These are phyloP conservation scores for Diospyros kaki DNA, from an alignment of 148 eudicot genomes.

Conservation along the genomic window DNA sequence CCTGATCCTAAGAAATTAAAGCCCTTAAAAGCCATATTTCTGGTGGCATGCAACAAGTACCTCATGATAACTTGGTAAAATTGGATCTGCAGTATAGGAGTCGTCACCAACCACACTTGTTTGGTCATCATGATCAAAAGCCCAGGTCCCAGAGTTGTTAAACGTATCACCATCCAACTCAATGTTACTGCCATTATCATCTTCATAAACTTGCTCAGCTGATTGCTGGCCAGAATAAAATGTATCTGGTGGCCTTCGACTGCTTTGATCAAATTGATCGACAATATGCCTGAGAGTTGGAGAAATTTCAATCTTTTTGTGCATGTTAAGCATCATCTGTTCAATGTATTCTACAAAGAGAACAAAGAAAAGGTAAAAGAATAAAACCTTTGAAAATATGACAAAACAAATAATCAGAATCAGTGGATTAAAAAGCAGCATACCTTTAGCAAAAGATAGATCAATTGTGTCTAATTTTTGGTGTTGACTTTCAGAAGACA, in stretches of 20 bases:
- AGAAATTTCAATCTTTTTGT: slow-evolving; percentile 48
- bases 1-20: neutral
- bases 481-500: slow-evolving; percentile 26
- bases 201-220: slow-evolving; percentile 29
- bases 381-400: neutral
- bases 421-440: slow-evolving; percentile 5
- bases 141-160: slow-evolving; percentile 50
- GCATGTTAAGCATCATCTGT: slow-evolving; percentile 56
- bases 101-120: slow-evolving; percentile 44
- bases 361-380: neutral
- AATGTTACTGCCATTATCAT: neutral
- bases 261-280: slow-evolving; percentile 55
- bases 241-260: slow-evolving; percentile 37
- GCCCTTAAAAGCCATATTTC: neutral
- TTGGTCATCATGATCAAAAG: slow-evolving; percentile 54
- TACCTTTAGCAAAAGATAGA: slow-evolving; percentile 78
- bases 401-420: neutral
- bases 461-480: slow-evolving; percentile 52
- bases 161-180: slow-evolving; percentile 37
- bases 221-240: slow-evolving; percentile 24
- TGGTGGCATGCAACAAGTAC: slow-evolving; percentile 16
- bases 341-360: slow-evolving; percentile 51
- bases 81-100: slow-evolving; percentile 35
- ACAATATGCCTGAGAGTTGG: slow-evolving; percentile 68
- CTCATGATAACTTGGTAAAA: slow-evolving; percentile 43